Evolutionary conservation across 31 red algal species (phyloP).

Genomic region (Asparagopsis taxiformis): DNA sequence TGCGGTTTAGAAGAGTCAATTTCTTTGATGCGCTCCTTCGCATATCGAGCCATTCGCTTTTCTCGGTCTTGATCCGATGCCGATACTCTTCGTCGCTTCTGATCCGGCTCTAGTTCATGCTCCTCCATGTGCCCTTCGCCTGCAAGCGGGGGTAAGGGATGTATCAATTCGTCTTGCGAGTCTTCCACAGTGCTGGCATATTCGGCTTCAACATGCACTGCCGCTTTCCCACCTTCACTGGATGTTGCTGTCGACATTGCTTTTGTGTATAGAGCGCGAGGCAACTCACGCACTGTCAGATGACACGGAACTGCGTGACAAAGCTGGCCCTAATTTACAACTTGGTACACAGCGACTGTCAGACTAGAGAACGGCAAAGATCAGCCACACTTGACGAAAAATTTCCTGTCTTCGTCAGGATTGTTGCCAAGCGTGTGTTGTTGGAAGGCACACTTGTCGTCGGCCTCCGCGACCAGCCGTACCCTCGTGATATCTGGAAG

Average conservation of each 20-base stretch:
- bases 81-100: conserved; percentile 20
- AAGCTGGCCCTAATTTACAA: no score
- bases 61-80: conserved; percentile 18
- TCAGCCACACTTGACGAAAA: no score
- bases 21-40: conserved; percentile 21
- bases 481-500: no score
- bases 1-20: conserved; percentile 1
- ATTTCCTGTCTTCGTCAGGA: no score
- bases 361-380: no score
- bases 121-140: background rate
- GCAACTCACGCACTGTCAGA: no score
- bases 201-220: background rate
- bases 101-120: conserved; percentile 15
- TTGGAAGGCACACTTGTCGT: no score
- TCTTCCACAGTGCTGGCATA: background rate
- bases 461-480: no score
- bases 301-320: no score
- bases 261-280: no score
- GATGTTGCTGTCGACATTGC: conserved; percentile 21
- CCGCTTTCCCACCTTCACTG: conserved; percentile 12
- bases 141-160: background rate
- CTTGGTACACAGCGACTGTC: no score
- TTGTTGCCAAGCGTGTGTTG: no score
- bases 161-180: conserved; percentile 7
- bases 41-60: conserved; percentile 29